phyloP scores from a whole-genome alignment of 768 basidiomycete genomes.

The Holtermannia corniformis region DNA sequence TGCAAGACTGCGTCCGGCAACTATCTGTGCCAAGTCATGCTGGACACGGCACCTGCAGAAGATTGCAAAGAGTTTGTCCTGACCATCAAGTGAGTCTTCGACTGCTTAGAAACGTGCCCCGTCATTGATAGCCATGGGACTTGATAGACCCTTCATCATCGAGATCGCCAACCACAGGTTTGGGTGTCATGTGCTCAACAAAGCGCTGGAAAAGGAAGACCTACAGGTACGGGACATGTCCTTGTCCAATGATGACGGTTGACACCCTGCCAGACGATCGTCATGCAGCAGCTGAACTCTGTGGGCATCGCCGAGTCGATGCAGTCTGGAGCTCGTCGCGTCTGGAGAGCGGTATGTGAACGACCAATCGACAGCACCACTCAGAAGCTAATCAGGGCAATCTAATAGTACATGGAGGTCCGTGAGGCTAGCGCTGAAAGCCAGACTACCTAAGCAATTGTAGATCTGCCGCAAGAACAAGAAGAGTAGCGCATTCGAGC shows the following conservation, averaged over 20 bases:
- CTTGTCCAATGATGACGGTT: neutral
- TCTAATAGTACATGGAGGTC: too few species aligned
- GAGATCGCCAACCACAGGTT: conserved; percentile 35
- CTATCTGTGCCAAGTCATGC: conserved; percentile 38
- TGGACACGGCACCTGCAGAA: conserved; percentile 23
- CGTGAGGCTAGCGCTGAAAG: too few species aligned
- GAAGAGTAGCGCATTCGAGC: conserved; percentile 24
- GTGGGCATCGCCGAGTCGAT: conserved; percentile 33
- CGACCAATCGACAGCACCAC: too few species aligned
- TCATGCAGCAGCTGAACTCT: conserved; percentile 27
- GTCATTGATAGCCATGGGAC: neutral
- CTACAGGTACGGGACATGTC: conserved; percentile 22
- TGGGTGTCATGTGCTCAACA: conserved; percentile 38
- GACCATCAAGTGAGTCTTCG: conserved; percentile 22
- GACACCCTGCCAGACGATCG: conserved; percentile 12
- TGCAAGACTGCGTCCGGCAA: conserved; percentile 34
- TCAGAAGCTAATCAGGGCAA: too few species aligned
- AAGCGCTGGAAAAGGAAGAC: conserved; percentile 28
- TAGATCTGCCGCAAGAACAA: conserved; percentile 21
- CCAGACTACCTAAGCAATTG: neutral
- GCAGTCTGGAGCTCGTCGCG: conserved; percentile 33
- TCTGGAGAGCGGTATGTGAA: conserved; percentile 33
- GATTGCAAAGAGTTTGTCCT: conserved; percentile 28
- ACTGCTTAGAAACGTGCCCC: neutral
- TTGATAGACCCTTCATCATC: conserved; percentile 31